Evolutionary conservation across 2,329 filamentous ascomycete species (phyloP), one percentile per base, ranked within the genome.

Genomic region (Lachnellula subtilissima): DNA sequence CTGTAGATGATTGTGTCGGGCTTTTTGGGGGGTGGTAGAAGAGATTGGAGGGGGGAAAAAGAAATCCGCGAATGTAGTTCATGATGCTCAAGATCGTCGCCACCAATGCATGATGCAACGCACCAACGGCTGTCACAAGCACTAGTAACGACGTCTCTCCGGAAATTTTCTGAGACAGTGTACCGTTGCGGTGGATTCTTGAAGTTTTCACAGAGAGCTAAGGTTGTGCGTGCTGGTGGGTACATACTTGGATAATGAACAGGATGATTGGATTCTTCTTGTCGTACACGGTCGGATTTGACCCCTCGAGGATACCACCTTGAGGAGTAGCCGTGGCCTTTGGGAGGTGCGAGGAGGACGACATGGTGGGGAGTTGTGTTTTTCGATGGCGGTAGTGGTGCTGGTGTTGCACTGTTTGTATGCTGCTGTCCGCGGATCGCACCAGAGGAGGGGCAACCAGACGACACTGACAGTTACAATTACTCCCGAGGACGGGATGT

Each of bases 161-260:
- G 28, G 8, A 9, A 1, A 3, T 9, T 32, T 32, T 32, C 28
- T 7, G 28, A 32, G 28, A 32, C 28, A 32, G 28, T 32, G 25
- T 32, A 32, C 28, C 28, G 1, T 7, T 15, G n/a, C 46, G 42
- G 25, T 47, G 56, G 50, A 45, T 39, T 48, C 36, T 48, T 46
- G 45, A 46, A 25, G 36, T n/a, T 37, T 22, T 5, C 23, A 15
- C 23, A 23, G 8, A 11, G 17, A 11, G 23, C n/a, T 36, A 12
- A 53, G 28, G 8, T 32, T 32, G 28, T 32, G 28, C 8, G 28
- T 9, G 28, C 28, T 32, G 2, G 8, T 32, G 28, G 28, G 9
- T 22, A 53, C 69, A 36, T 74, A 83, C 84, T 79, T 87, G 85
- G 54, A 88, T 85, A 61, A 88, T 87, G 69, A 89, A 88, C 37